A percentile compares a stretch with the other conserved stretches of the same genome.
Evolutionary conservation across 2,329 filamentous ascomycete genomes (phyloP).

Genomic region (Cordyceps fumosorosea): DNA sequence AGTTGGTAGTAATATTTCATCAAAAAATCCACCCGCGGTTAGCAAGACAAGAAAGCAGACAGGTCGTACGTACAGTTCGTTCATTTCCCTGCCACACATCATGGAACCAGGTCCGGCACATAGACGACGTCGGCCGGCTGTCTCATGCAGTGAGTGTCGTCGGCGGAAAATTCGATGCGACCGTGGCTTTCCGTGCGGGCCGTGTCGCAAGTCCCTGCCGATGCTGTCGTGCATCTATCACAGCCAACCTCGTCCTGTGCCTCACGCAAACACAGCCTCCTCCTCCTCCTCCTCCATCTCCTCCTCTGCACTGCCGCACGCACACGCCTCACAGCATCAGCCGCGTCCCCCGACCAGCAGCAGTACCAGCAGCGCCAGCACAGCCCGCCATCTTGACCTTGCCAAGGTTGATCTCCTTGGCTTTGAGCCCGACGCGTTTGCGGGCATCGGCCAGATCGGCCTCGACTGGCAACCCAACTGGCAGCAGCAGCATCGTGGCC

Average conservation of each 20-base stretch:
- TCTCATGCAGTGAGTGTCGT: conserved; percentile 17
- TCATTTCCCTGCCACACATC: not conserved
- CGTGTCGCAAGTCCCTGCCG: conserved; percentile 15
- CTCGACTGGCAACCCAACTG: not conserved
- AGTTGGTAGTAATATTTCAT: not conserved
- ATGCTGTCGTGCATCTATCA: conserved; percentile 16
- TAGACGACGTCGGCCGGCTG: conserved; percentile 16
- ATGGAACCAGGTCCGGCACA: conserved; percentile 15
- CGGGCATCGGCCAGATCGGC: not conserved
- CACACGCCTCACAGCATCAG: not conserved
- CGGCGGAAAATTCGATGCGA: conserved; percentile 17
- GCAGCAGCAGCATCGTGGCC: not conserved
- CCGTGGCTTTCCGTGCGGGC: conserved; percentile 15
- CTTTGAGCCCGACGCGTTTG: not conserved
- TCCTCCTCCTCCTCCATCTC: too few species aligned
- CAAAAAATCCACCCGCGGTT: not conserved
- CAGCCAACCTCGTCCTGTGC: conserved; percentile 4
- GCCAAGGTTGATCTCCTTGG: not conserved
- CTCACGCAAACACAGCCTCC: not conserved
- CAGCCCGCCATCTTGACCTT: not conserved
- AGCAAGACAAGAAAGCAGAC: too few species aligned
- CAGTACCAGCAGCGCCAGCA: too few species aligned
- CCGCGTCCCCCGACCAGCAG: not conserved
- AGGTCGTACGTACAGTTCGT: not conserved
- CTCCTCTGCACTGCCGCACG: too few species aligned